Base-by-base conservation (phyloP, 129 eudicot genomes). In the Pseudognaphalium luteoalbum region DNA sequence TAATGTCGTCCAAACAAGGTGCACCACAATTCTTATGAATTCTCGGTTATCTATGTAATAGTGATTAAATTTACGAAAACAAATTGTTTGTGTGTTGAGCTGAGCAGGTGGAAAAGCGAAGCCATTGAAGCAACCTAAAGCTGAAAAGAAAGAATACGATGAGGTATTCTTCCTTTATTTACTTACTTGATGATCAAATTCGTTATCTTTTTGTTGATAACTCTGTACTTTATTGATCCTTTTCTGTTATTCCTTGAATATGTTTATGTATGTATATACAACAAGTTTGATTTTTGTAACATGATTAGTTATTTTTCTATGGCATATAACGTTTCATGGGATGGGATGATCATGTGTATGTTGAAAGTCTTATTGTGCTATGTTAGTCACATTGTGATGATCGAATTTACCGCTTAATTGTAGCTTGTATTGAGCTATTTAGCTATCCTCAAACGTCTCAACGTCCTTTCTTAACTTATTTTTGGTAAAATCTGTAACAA, bases 121-220 rank as follows among this genome's bases (percentile, higher is more conserved):
- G 85, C 98, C 98, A 74, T 90, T 92, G 92, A 92, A 92, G 87
- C 82, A 73, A 54, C 96, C 96, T 15, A 90, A 92, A 72, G 75
- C 86, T 73, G 96, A 87, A 1, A 87, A 85, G 85, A 88, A 88
- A 75, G 94, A 92, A 20, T 92, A 87, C 76, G 98, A 92, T 17
- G 96, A 92, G 90, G 98, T 92, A 75, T 66, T 19, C 2, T 1
- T 25, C 41, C 8, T 51, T 52, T 52, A 52, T 52, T 4, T 52
- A 9, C 44, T 39, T 39, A 2, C 47, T 39, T 39, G 12, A 39
- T 39, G 12, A 39, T 39, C 47, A 39, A 39, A 8, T 39, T 8
- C 47, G 47, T 39, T 39, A 39, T 39, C 47, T 39, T 8, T 8
- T 39, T 39, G 47, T 39, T 39, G 47, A 12, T 9, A 9, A 39